Evolutionary conservation across 2,329 filamentous ascomycete genomes (phyloP).

Genomic region (Lecanoromycetidae sp.): DNA sequence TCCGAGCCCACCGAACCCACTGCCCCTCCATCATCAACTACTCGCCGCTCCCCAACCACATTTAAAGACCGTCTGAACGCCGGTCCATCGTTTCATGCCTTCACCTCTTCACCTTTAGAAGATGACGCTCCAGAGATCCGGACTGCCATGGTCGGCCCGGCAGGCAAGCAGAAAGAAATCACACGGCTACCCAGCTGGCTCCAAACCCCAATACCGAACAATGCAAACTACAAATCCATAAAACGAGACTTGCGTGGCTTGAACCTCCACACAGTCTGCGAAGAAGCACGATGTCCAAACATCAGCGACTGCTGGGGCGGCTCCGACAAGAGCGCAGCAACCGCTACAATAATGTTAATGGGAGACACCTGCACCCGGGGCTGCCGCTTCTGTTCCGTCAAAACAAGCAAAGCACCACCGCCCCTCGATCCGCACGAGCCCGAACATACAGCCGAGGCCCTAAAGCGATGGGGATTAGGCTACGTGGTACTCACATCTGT

Average conservation of each 20-base stretch:
- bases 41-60: slow-evolving; percentile 35
- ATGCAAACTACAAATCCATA: slow-evolving; percentile 77
- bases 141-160: slow-evolving; percentile 48
- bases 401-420: slow-evolving; percentile 64
- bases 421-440: slow-evolving; percentile 92
- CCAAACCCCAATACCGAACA: slow-evolving; percentile 84
- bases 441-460: slow-evolving; percentile 88
- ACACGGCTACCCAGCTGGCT: slow-evolving; percentile 82
- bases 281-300: slow-evolving; percentile 94
- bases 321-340: slow-evolving; percentile 73
- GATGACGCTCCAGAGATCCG: slow-evolving; percentile 38
- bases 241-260: slow-evolving; percentile 85
- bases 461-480: slow-evolving; percentile 83
- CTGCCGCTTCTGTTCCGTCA: slow-evolving; percentile 94
- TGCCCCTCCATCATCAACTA: slow-evolving; percentile 24
- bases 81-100: slow-evolving; percentile 53
- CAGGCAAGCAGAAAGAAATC: slow-evolving; percentile 52
- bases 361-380: slow-evolving; percentile 95
- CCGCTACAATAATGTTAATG: slow-evolving; percentile 98
- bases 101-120: slow-evolving; percentile 33
- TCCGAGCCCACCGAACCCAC: slow-evolving; percentile 27
- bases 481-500: slow-evolving; percentile 93
- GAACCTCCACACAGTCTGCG: slow-evolving; percentile 88
- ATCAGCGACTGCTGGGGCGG: slow-evolving; percentile 98
- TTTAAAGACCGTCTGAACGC: slow-evolving; percentile 53